Evolutionary conservation across 441 rosid genomes (phyloP).

Genomic region (Mallotus japonicus): DNA sequence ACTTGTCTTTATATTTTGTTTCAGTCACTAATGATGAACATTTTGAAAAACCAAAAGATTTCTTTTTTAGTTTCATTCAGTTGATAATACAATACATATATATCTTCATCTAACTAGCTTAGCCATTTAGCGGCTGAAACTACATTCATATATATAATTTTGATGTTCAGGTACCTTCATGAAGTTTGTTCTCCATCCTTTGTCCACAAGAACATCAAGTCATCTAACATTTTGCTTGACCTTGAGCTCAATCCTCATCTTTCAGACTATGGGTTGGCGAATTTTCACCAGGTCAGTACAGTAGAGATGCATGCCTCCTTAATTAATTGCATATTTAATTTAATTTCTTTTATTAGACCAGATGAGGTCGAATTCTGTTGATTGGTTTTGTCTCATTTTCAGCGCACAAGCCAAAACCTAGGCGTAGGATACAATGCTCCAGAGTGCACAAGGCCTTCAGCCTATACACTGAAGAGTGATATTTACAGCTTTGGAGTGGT

Average conservation of each 20-base stretch:
- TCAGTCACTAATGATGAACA: neutral
- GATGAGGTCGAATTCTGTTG: no score
- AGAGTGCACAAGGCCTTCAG: constrained; percentile 68
- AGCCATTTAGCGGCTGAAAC: neutral
- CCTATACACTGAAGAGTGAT: constrained; percentile 88
- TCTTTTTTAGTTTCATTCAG: neutral
- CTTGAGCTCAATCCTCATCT: constrained; percentile 75
- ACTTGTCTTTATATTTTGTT: neutral
- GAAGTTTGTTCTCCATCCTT: constrained; percentile 80
- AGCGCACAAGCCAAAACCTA: constrained; percentile 85
- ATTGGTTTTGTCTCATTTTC: constrained; percentile 2
- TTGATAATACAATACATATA: neutral
- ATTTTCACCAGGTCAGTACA: constrained; percentile 59
- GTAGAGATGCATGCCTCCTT: no score
- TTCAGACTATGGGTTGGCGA: constrained; percentile 76
- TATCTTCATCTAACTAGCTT: neutral
- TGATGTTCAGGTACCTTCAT: constrained; percentile 74
- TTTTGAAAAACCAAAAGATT: neutral
- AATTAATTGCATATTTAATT: no score
- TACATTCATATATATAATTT: neutral
- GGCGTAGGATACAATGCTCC: constrained; percentile 97
- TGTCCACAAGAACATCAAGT: constrained; percentile 91
- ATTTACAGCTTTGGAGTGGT: constrained; percentile 93
- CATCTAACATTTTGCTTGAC: constrained; percentile 89
- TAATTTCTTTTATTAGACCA: no score